Evolutionary conservation across 257 asterid genomes (phyloP).

Genomic region (Nemophila menziesii): DNA sequence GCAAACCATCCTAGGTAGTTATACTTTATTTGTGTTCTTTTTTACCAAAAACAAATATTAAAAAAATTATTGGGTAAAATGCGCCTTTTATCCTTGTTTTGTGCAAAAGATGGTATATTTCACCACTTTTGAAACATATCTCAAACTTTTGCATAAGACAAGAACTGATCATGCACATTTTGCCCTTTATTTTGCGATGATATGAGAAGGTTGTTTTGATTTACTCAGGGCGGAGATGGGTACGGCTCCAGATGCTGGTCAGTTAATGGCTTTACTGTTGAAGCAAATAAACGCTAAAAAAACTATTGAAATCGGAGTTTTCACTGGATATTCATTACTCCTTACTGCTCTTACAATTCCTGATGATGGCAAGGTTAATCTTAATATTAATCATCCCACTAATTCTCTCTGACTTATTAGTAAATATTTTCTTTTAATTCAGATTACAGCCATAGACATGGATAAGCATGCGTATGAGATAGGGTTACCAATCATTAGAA

Average conservation of each 20-base stretch:
- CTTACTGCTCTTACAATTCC: slow-evolving; percentile 51
- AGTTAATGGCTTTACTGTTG: slow-evolving; percentile 30
- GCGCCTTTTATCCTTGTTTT: too few species aligned
- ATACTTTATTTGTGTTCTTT: too few species aligned
- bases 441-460: slow-evolving; percentile 28
- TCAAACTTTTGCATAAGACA: too few species aligned
- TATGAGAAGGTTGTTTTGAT: not conserved
- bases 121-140: too few species aligned
- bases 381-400: not conserved
- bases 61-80: too few species aligned
- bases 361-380: slow-evolving; percentile 40
- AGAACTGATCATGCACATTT: too few species aligned
- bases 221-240: slow-evolving; percentile 24
- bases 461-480: slow-evolving; percentile 18
- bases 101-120: too few species aligned
- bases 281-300: slow-evolving; percentile 32
- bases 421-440: not conserved
- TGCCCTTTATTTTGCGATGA: too few species aligned
- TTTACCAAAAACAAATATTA: too few species aligned
- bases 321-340: slow-evolving; percentile 52
- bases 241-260: slow-evolving; percentile 45
- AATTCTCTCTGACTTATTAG: not conserved
- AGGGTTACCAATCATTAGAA: slow-evolving; percentile 25
- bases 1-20: too few species aligned
- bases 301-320: slow-evolving; percentile 48